A percentile compares a stretch with the other conserved stretches of the same genome.
phyloP scores from a whole-genome alignment of 768 basidiomycete genomes.

The Naematelia encephala region DNA sequence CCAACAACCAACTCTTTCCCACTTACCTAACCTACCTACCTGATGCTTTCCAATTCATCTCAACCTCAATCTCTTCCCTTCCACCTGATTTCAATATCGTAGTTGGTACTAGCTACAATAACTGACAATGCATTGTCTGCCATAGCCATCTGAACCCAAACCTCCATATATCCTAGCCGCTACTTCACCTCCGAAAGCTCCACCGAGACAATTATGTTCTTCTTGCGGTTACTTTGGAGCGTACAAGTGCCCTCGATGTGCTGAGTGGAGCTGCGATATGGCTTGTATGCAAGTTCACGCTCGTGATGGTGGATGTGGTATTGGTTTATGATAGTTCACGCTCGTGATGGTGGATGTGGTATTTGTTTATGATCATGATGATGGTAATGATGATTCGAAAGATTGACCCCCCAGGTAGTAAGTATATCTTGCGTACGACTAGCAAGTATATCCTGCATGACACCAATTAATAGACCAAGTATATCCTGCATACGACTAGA shows the following conservation, averaged over 20 bases:
- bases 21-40: too few species aligned
- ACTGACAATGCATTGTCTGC: too few species aligned
- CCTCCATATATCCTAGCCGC: conserved; percentile 32
- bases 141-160: conserved; percentile 24
- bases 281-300: conserved; percentile 39
- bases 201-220: conserved; percentile 41
- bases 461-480: too few species aligned
- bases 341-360: not conserved
- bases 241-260: conserved; percentile 42
- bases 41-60: not conserved
- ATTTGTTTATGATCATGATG: not conserved
- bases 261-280: conserved; percentile 42
- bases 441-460: too few species aligned
- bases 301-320: conserved; percentile 46
- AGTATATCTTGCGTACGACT: too few species aligned
- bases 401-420: too few species aligned
- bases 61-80: too few species aligned
- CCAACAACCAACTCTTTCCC: too few species aligned
- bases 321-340: conserved; percentile 28
- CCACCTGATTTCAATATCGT: too few species aligned
- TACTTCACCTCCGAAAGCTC: conserved; percentile 23
- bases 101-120: too few species aligned
- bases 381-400: too few species aligned
- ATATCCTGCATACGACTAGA: too few species aligned
- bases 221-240: conserved; percentile 45